Evolutionary conservation across 2,329 filamentous ascomycete species (phyloP).

Genomic region (Fusarium newnesense): DNA sequence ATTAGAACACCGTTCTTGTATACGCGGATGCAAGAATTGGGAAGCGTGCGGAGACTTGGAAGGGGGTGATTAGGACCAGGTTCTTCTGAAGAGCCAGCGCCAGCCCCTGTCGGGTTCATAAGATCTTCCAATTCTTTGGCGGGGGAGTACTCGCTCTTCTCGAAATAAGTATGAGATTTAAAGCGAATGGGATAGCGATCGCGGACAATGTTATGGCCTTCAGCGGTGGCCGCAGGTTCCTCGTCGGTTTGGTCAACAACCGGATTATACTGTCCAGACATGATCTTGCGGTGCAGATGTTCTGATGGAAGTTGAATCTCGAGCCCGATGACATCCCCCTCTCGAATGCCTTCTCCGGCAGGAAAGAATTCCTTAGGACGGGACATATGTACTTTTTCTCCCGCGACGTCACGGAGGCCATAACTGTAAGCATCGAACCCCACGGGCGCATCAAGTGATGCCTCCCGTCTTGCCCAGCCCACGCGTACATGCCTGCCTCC

Average conservation of each 20-base stretch:
- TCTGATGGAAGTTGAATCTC: conserved; percentile 92
- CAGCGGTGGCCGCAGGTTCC: conserved; percentile 62
- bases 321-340: conserved; percentile 93
- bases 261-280: conserved; percentile 87
- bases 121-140: conserved; percentile 89
- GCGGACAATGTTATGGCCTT: conserved; percentile 84
- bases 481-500: conserved; percentile 78
- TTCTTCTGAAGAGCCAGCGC: conserved; percentile 61
- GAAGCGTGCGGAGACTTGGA: conserved; percentile 84
- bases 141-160: conserved; percentile 88
- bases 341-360: conserved; percentile 79
- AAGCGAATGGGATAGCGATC: conserved; percentile 95
- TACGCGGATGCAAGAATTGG: conserved; percentile 84
- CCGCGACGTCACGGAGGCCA: conserved; percentile 86
- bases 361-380: conserved; percentile 91
- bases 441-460: conserved; percentile 83
- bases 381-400: conserved; percentile 93
- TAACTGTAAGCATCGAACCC: conserved; percentile 95
- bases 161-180: conserved; percentile 93
- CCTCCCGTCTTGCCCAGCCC: conserved; percentile 86
- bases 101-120: conserved; percentile 69
- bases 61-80: conserved; percentile 78
- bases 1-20: conserved; percentile 92
- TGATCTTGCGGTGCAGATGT: conserved; percentile 85
- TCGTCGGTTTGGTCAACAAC: conserved; percentile 77